Evolutionary conservation across 345 rosid species (phyloP).

Genomic region (Nasturtium officinale): DNA sequence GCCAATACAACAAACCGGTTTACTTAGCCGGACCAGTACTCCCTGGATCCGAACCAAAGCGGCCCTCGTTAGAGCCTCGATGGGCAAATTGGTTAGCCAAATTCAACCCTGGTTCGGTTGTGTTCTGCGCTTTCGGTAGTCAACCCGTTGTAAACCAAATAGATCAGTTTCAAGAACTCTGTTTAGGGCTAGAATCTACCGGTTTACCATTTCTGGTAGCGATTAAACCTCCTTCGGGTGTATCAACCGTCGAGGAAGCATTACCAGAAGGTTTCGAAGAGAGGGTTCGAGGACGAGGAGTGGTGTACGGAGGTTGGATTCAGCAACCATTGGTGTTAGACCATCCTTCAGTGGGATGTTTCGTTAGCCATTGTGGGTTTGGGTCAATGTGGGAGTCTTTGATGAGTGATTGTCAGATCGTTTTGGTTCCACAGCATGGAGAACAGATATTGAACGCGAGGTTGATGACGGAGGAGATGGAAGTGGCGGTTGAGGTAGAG

Average conservation of each 20-base stretch:
- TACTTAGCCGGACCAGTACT: conserved; percentile 67
- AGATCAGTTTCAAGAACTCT: conserved; percentile 67
- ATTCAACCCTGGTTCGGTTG: conserved; percentile 54
- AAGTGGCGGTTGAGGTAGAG: conserved; percentile 62
- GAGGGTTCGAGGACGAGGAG: conserved; percentile 58
- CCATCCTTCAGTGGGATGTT: conserved; percentile 68
- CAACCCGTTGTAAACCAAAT: conserved; percentile 51
- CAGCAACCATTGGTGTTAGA: conserved; percentile 52
- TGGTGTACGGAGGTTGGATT: conserved; percentile 61
- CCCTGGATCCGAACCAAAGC: conserved; percentile 34
- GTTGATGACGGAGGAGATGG: conserved; percentile 55
- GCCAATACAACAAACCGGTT: conserved; percentile 55
- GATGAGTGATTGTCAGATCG: conserved; percentile 61
- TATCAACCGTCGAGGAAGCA: conserved; percentile 63
- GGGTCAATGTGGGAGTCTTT: conserved; percentile 80
- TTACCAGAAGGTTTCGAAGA: conserved; percentile 68
- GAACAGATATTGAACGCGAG: conserved; percentile 70
- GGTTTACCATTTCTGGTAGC: conserved; percentile 62
- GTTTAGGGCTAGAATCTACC: conserved; percentile 62
- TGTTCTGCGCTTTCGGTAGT: conserved; percentile 75
- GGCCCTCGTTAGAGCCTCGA: conserved; percentile 44
- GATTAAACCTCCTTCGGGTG: conserved; percentile 58
- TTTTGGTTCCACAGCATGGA: conserved; percentile 57
- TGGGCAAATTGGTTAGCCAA: conserved; percentile 62
- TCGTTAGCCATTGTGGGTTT: conserved; percentile 73